A percentile compares a stretch with the other conserved stretches of the same genome.
phyloP scores from a whole-genome alignment of 495 filamentous ascomycete genomes.

The Penicillium antarcticum region DNA sequence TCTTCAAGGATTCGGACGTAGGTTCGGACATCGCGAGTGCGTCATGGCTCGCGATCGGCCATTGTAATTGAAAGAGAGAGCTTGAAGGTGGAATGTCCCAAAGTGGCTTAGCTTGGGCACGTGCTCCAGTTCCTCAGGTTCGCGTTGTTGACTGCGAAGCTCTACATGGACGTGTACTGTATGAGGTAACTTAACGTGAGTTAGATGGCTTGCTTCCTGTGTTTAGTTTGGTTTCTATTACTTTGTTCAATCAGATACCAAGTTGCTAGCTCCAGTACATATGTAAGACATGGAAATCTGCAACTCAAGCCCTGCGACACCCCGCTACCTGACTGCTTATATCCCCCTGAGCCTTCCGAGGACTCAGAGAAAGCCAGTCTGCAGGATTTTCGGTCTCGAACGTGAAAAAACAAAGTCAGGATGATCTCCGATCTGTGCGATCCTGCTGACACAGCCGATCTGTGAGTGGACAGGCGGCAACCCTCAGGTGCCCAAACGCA shows the following conservation, averaged over 20 bases:
- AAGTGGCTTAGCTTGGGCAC: conserved; percentile 18
- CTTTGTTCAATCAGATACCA: not conserved
- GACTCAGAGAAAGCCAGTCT: conserved; percentile 1
- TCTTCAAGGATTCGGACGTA: conserved; percentile 39
- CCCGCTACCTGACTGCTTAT: not conserved
- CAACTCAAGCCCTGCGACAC: not conserved
- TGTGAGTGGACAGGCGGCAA: conserved; percentile 16
- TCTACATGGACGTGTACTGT: no score
- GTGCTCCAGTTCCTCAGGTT: conserved; percentile 8
- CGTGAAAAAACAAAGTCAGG: conserved; percentile 2
- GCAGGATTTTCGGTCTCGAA: conserved; percentile 12
- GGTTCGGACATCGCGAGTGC: conserved; percentile 23
- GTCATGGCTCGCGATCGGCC: conserved; percentile 14
- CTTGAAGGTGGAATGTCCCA: not conserved
- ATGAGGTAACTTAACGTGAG: no score
- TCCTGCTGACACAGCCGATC: conserved; percentile 18
- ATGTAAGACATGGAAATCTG: no score
- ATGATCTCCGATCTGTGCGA: conserved; percentile 16
- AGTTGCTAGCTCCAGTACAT: no score
- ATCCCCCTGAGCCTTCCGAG: not conserved
- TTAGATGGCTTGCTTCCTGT: not conserved
- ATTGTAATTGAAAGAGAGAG: not conserved
- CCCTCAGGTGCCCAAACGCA: conserved; percentile 38
- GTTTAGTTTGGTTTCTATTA: not conserved
- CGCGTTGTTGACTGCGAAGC: not conserved